These are phyloP conservation scores for Primulina tabacum DNA, from an alignment of 257 asterid genomes.

Conservation along the genomic window DNA sequence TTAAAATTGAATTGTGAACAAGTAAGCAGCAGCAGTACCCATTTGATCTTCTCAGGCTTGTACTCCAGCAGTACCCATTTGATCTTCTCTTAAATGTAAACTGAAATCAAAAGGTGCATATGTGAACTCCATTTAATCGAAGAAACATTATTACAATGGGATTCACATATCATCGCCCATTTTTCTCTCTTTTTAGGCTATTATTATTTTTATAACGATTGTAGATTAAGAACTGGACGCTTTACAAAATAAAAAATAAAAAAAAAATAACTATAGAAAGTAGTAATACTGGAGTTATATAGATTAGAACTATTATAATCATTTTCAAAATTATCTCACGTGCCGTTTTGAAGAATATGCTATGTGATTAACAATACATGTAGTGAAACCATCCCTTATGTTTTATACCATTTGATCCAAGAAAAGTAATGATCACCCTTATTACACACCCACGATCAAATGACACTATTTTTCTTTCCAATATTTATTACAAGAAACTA, in stretches of 20 bases:
- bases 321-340: no score
- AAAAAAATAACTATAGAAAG: no score
- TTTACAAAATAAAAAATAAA: no score
- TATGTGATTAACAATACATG: no score
- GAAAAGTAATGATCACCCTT: constrained; percentile 45
- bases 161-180: not conserved
- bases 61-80: constrained; percentile 50
- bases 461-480: not conserved
- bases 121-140: not conserved
- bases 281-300: no score
- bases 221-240: no score
- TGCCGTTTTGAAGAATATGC: no score
- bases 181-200: not conserved
- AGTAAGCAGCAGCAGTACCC: constrained; percentile 36
- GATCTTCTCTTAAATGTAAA: constrained; percentile 19
- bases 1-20: not conserved
- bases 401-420: constrained; percentile 19
- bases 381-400: no score
- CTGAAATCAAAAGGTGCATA: not conserved
- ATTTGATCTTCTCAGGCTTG: constrained; percentile 54
- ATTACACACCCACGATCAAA: constrained; percentile 30
- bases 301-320: no score
- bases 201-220: no score
- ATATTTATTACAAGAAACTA: constrained; percentile 15
- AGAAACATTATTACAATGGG: not conserved